A percentile compares a stretch with the other conserved stretches of the same genome.
These are phyloP conservation scores for Calocybe cyanea DNA, from an alignment of 768 basidiomycete species.

Conservation along the genomic window DNA sequence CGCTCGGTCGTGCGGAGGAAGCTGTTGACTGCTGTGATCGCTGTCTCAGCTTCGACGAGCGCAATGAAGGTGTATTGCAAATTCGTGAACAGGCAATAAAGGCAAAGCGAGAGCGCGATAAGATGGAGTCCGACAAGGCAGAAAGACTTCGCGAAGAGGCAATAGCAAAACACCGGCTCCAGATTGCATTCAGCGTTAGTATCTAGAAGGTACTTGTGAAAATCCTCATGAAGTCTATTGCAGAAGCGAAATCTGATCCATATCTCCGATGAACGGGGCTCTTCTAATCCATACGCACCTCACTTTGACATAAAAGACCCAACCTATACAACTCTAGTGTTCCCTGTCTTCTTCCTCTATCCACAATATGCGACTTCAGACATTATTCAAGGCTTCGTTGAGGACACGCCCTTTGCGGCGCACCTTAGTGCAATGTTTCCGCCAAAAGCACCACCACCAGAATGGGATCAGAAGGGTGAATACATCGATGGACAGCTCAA, in stretches of 20 bases:
- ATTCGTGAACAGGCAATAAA: constrained; percentile 46
- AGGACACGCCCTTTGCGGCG: constrained; percentile 76
- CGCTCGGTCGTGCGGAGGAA: constrained; percentile 74
- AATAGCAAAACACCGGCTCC: constrained; percentile 51
- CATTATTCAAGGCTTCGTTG: constrained; percentile 80
- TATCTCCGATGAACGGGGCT: constrained; percentile 47
- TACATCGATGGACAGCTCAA: constrained; percentile 64
- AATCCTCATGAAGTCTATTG: constrained; percentile 1
- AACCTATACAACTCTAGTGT: constrained; percentile 54
- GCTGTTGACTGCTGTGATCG: constrained; percentile 78
- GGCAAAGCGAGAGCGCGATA: constrained; percentile 46
- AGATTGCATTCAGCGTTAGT: constrained; percentile 63
- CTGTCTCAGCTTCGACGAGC: constrained; percentile 56
- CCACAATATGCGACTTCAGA: constrained; percentile 89
- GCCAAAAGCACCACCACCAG: constrained; percentile 54
- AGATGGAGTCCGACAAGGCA: constrained; percentile 44
- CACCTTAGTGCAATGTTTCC: constrained; percentile 86
- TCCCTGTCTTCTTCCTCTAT: constrained; percentile 93
- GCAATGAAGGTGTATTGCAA: constrained; percentile 49
- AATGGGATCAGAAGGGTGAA: constrained; percentile 73
- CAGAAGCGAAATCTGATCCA: constrained; percentile 74
- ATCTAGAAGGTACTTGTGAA: background rate
- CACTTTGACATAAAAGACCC: constrained; percentile 67
- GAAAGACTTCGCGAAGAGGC: constrained; percentile 47
- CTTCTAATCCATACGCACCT: constrained; percentile 56